Base-by-base conservation (phyloP, 495 filamentous ascomycete species). In the Symbiotaphrina buchneri region DNA sequence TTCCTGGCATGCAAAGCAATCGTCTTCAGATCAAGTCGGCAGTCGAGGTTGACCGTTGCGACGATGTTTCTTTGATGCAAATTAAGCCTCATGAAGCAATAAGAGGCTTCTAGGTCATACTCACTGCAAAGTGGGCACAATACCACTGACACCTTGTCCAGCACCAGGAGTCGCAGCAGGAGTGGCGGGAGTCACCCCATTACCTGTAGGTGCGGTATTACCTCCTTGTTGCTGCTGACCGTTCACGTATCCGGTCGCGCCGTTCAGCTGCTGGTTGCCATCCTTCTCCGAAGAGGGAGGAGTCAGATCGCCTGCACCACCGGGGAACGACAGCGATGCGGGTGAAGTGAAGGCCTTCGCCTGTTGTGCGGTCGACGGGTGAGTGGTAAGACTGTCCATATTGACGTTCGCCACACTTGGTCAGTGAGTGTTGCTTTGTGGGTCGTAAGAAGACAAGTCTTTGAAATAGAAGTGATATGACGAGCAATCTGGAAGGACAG, bases 81-180 rank as follows among this genome's bases (percentile, higher is more conserved):
- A 55, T 65, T 79, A 61, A 82, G 70, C 58, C 55, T 62, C 59
- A 35, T 27, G 30, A 48, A 49, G 41, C 42, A 43, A 50, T 48
- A 61, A 54, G 53, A 52, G 44, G 52, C 47, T 52, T 54, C 47
- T 47, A 32, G 47, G 44, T 56, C 53, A 53, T 40, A 84, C 78
- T 80, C 75, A 93, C 85, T 95, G 87, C 68, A 94, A 69, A 35
- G 85, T 93, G 43, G 87, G 85, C 44, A 93, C 82, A 50, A 97
- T 79, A 44, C 87, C 87, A 60, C 74, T 82, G 39, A 78, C 77
- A 47, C 71, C 71, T 34, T 66, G 67, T 16, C 59, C 73, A 35
- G 76, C 78, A 45, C 69, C 76, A 47, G 85, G 84, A 28, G 85
- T 94, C 39, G 87, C 81, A 61, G 83, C 85, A 38, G 85, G 85